A percentile compares a stretch with the other conserved stretches of the same genome.
These are phyloP conservation scores for Hymenochaete sp. DNA, from an alignment of 1,284 basidiomycete species.

Conservation along the genomic window DNA sequence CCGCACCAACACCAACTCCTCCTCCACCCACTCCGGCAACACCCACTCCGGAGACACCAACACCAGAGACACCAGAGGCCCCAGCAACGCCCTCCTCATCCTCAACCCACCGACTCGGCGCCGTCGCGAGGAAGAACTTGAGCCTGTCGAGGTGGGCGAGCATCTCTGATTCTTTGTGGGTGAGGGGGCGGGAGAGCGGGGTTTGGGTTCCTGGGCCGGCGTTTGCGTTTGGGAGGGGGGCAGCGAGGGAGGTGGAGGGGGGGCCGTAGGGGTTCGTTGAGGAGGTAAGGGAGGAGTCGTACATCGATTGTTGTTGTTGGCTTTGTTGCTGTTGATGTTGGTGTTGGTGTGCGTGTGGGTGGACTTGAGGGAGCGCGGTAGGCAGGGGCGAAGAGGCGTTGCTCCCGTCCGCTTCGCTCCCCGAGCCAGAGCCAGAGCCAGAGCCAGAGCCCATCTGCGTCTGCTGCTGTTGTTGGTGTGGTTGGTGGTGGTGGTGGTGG, in stretches of 20 bases:
- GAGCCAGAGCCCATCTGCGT: no score
- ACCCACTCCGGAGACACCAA: background rate
- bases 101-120: constrained; percentile 58
- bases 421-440: background rate
- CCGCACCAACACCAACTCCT: constrained; percentile 17
- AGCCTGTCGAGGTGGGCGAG: constrained; percentile 67
- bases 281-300: background rate
- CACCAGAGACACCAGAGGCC: constrained; percentile 4
- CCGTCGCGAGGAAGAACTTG: constrained; percentile 84
- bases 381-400: background rate
- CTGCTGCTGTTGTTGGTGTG: no score
- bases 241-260: background rate
- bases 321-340: constrained; percentile 4
- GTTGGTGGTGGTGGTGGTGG: no score
- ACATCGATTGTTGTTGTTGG: no score
- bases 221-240: constrained; percentile 3
- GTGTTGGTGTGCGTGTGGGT: background rate
- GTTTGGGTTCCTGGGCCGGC: background rate
- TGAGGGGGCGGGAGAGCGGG: constrained; percentile 44
- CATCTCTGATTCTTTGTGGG: constrained; percentile 53
- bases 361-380: background rate
- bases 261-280: background rate
- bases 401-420: background rate
- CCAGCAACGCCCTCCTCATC: constrained; percentile 24
- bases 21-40: constrained; percentile 23